Conservation (phyloP, 768 basidiomycete species). For the Auricularia sp. region DNA sequence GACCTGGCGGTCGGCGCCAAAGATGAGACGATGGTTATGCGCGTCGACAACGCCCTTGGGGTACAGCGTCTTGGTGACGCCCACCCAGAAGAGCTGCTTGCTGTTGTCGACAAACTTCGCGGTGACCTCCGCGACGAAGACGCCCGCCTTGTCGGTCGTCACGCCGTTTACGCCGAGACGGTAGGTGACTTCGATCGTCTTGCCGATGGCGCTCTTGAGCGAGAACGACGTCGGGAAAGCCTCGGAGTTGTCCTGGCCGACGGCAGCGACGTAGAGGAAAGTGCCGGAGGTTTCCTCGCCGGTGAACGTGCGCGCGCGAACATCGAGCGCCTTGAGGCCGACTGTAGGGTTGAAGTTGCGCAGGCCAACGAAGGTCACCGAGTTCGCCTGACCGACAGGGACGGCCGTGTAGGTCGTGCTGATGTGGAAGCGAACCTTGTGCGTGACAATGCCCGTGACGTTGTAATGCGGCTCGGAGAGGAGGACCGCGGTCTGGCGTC, state of each 20-base stretch:
- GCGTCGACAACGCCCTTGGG: not conserved
- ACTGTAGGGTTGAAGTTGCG: not conserved
- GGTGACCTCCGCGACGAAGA: not conserved
- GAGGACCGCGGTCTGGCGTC: not conserved
- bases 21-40: not conserved
- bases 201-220: not conserved
- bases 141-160: not conserved
- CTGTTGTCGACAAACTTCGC: not conserved
- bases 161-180: not conserved
- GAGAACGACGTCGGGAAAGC: not conserved
- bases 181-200: not conserved
- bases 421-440: conserved; percentile 1
- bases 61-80: not conserved
- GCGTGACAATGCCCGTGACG: not conserved
- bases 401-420: not conserved
- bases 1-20: not conserved
- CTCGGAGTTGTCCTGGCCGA: not conserved
- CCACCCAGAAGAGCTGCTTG: not conserved
- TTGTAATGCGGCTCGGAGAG: not conserved
- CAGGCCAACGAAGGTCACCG: not conserved
- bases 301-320: not conserved
- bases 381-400: not conserved
- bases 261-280: not conserved
- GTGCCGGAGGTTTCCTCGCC: not conserved
- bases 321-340: conserved; percentile 1